A percentile compares a stretch with the other conserved stretches of the same genome.
Evolutionary conservation across 345 rosid species (phyloP).

Genomic region (Gossypium mustelinum): DNA sequence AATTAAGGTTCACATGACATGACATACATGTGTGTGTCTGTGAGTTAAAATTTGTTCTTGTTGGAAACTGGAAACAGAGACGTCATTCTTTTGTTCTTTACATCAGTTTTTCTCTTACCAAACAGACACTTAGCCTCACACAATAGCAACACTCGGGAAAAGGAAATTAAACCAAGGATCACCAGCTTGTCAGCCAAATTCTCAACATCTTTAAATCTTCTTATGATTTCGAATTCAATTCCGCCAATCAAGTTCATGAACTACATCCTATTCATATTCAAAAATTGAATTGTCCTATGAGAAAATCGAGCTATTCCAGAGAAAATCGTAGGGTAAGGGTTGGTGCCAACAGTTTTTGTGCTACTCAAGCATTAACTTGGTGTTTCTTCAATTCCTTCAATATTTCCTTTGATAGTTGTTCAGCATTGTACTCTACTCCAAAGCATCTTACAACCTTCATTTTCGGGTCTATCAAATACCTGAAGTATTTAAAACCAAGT

Average conservation of each 20-base stretch:
- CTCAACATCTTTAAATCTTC: too few relatives aligned
- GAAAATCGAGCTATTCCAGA: neutral
- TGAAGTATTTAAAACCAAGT: conserved; percentile 22
- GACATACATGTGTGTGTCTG: too few relatives aligned
- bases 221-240: neutral
- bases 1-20: too few relatives aligned
- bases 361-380: neutral
- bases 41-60: too few relatives aligned
- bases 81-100: too few relatives aligned
- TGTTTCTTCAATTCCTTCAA: conserved; percentile 42
- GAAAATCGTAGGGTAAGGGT: neutral
- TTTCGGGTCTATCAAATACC: conserved; percentile 80
- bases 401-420: conserved; percentile 57
- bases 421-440: conserved; percentile 66
- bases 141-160: neutral
- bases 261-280: neutral
- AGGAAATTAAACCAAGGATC: neutral
- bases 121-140: neutral
- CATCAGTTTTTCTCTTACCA: too few relatives aligned
- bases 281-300: neutral
- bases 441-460: conserved; percentile 79
- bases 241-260: neutral
- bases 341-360: neutral
- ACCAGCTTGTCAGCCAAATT: neutral
- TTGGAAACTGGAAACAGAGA: too few relatives aligned